Evolutionary conservation across 1,284 basidiomycete genomes (phyloP).

Genomic region (Tylopilus orsonianus): DNA sequence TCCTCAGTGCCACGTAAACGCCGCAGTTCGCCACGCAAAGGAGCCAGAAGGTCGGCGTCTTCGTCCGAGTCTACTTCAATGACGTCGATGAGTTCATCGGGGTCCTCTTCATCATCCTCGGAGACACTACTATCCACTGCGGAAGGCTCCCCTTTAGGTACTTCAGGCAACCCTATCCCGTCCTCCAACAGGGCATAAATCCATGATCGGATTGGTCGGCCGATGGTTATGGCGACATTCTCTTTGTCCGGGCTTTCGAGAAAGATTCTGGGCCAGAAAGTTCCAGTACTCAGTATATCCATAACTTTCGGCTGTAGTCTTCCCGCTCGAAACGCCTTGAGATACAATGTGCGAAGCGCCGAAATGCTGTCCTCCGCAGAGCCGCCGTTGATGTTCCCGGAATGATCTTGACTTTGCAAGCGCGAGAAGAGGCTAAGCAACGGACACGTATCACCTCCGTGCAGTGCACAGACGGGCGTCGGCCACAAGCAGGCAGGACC

Average conservation of each 20-base stretch:
- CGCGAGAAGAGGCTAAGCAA: conserved; percentile 54
- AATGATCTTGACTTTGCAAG: conserved; percentile 16
- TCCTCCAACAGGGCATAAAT: conserved; percentile 69
- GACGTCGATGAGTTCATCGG: conserved; percentile 62
- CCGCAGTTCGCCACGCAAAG: conserved; percentile 66
- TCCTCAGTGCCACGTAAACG: conserved; percentile 45
- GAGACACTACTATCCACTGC: conserved; percentile 14
- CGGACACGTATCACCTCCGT: conserved; percentile 53
- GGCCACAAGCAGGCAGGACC: conserved; percentile 46
- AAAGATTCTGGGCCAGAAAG: conserved; percentile 69
- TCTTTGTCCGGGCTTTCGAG: conserved; percentile 76
- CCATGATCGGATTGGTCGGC: conserved; percentile 62
- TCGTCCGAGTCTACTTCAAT: conserved; percentile 43
- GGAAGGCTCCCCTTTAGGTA: conserved; percentile 19
- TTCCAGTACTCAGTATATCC: conserved; percentile 60
- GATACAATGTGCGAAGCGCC: conserved; percentile 40
- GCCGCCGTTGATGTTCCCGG: conserved; percentile 34
- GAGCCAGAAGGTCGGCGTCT: conserved; percentile 55
- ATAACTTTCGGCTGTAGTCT: conserved; percentile 54
- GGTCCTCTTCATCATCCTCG: conserved; percentile 35
- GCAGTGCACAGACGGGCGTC: conserved; percentile 57
- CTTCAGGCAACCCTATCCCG: conserved; percentile 54
- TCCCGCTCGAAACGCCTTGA: conserved; percentile 64
- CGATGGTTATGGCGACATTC: conserved; percentile 58
- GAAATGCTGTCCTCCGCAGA: conserved; percentile 20